Evolutionary conservation across 495 filamentous ascomycete species (phyloP), one percentile per base, ranked within the genome.

Genomic region (Talaromyces thailandensis): DNA sequence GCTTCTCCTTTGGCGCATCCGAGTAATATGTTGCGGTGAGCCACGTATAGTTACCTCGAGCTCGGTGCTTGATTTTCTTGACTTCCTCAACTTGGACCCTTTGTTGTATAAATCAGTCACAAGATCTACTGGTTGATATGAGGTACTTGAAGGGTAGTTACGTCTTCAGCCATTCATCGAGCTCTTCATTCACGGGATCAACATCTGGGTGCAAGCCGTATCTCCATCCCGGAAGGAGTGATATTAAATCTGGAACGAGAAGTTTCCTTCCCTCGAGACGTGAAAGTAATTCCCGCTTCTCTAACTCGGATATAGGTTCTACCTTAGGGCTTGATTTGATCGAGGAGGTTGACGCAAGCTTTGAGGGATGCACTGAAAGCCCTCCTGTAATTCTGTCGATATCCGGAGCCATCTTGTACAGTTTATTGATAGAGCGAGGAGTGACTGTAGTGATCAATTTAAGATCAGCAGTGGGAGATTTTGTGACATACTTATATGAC

Each of bases 21-120:
- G 50, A 53, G 28, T 56, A 56, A 56, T 56, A 56, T 16, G 52
- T 56, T 29, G 12, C 25, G 8, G 52, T 29, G 24, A 56, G 24
- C 52, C 52, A 56, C 2, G 52, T 56, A 5, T 56, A 56, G 52
- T 56, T 56, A 18, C 52, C 52, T 14, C 52, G 52, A 56, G 52
- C 52, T 7, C 24, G 6, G 24, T 56, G 52, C n/a, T 56, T 56
- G 23, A 56, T 29, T 11, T 56, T 56, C 28, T 56, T 56, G 6
- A 29, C 24, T 29, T 56, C 25, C 28, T 56, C 52, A 18, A 29
- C 52, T 29, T 53, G 23, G 14, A 53, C 50, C 8, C 50, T 53
- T 4, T 8, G n/a, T 6, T 45, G 14, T 45, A 18, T 18, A 45
- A 2, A 45, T 45, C 40, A 45, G n/a, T 45, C 14, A 45, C 3